Percentiles rank a stretch among this genome's conserved stretches.
Conservation (phyloP, 257 asterid species). For the Catharanthus roseus region DNA sequence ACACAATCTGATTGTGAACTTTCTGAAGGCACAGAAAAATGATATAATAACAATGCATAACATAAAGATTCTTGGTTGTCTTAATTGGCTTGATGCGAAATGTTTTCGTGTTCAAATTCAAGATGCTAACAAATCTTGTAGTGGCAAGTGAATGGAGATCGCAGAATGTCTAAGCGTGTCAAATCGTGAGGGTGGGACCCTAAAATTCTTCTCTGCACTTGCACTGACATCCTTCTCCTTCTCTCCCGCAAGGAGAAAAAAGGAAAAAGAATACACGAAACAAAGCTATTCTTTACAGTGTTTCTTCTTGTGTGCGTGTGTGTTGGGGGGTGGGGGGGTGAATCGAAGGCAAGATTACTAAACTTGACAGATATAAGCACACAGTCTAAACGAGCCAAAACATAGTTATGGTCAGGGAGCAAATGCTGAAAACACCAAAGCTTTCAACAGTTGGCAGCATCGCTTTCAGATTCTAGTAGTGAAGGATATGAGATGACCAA, state of each 20-base stretch:
- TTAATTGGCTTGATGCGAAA: not conserved
- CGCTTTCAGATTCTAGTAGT: not conserved
- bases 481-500: not conserved
- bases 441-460: not conserved
- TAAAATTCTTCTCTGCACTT: not conserved
- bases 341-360: no score
- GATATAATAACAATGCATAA: not conserved
- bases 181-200: not conserved
- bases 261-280: not conserved
- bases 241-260: not conserved
- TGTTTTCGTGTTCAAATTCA: not conserved
- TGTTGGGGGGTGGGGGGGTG: no score
- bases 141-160: not conserved
- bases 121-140: not conserved
- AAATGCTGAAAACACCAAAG: not conserved
- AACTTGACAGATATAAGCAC: no score
- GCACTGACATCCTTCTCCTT: not conserved
- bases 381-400: not conserved
- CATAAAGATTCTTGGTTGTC: not conserved
- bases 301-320: no score
- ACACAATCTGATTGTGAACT: not conserved
- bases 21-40: no score
- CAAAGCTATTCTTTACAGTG: not conserved
- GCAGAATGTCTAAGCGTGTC: not conserved
- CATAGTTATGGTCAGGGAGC: not conserved